A percentile compares a stretch with the other conserved stretches of the same genome.
Evolutionary conservation across 179 eudicot species (phyloP).

Genomic region (Spergularia azorica): DNA sequence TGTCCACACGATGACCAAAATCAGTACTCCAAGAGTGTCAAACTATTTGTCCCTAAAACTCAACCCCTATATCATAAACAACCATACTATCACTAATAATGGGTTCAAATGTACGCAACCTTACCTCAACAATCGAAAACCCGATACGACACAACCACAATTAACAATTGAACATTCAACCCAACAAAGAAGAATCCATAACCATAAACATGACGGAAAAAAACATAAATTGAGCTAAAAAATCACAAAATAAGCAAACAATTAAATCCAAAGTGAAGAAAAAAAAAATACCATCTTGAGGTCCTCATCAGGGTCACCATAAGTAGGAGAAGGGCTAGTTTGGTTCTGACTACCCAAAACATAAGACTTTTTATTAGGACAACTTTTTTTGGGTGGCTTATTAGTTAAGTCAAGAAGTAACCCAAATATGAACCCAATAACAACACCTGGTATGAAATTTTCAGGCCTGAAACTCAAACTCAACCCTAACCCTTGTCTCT

Average conservation of each 20-base stretch:
- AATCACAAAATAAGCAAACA: not conserved
- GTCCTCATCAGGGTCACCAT: conserved; percentile 49
- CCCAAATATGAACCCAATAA: conserved; percentile 83
- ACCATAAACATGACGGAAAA: not conserved
- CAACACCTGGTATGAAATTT: conserved; percentile 87
- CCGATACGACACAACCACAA: no score
- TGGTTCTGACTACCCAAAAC: conserved; percentile 32
- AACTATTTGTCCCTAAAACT: no score
- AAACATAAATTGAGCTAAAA: not conserved
- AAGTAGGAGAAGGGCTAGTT: conserved; percentile 25
- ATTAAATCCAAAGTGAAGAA: not conserved
- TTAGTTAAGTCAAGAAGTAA: conserved; percentile 66
- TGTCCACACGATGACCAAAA: no score
- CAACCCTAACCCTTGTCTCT: conserved; percentile 49
- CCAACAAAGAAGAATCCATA: no score
- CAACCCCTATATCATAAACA: no score
- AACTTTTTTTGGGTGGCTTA: conserved; percentile 36
- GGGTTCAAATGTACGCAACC: no score
- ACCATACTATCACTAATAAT: no score
- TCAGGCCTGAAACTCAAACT: conserved; percentile 90
- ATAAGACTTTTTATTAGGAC: conserved; percentile 17
- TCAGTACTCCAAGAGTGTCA: no score
- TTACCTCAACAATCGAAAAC: no score
- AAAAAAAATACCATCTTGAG: conserved; percentile 67
- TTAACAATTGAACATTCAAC: no score